A percentile compares a stretch with the other conserved stretches of the same genome.
Evolutionary conservation across 139 green algal genomes (phyloP).

Genomic region (Yamagishiella unicocca): DNA sequence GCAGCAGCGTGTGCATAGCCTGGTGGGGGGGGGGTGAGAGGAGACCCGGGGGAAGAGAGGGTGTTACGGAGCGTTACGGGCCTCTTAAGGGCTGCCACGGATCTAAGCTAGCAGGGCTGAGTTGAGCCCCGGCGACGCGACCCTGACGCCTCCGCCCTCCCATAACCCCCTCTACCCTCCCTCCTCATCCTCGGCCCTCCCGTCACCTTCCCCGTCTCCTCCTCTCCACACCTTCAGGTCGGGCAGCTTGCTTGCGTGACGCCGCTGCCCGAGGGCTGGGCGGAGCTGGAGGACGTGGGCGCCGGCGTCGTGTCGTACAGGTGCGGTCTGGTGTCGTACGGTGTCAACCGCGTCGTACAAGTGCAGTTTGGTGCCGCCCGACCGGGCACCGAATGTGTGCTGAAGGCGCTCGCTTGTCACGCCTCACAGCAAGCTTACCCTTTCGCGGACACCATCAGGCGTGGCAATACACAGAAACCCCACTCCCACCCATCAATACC

Average conservation of each 20-base stretch:
- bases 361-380: too few species aligned
- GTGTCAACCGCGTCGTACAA: neutral
- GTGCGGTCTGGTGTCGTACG: neutral
- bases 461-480: too few species aligned
- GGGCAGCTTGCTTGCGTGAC: conserved; percentile 36
- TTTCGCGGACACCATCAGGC: too few species aligned
- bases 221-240: neutral
- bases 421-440: too few species aligned
- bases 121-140: too few species aligned
- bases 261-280: conserved; percentile 43
- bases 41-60: neutral
- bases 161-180: neutral
- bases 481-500: too few species aligned
- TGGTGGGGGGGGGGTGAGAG: neutral
- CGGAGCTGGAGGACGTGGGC: conserved; percentile 1
- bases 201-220: neutral
- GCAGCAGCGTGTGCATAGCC: neutral
- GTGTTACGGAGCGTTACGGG: too few species aligned
- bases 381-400: too few species aligned
- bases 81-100: neutral
- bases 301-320: neutral
- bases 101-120: neutral
- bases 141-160: too few species aligned
- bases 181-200: neutral
- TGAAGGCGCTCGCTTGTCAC: neutral